Conservation (phyloP, 345 rosid species). For the Psidium guajava region DNA sequence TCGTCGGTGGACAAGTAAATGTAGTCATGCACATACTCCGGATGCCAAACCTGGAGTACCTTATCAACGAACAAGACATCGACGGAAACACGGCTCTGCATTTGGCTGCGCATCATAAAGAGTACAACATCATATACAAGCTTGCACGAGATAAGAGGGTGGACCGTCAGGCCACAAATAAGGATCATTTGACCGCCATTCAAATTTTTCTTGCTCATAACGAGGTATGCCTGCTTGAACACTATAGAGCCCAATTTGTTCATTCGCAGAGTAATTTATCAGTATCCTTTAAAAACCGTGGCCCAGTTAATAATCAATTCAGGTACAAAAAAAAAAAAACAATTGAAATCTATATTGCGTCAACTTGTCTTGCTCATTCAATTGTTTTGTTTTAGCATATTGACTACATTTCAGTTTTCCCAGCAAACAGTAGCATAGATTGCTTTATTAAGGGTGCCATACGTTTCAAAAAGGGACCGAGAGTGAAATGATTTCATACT, state of each 20-base stretch:
- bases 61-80: neutral
- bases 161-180: no score
- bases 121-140: no score
- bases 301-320: neutral
- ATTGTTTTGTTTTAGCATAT: no score
- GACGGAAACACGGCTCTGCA: neutral
- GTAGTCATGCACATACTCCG: accelerated
- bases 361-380: neutral
- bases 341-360: no score
- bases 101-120: no score
- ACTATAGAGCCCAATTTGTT: neutral
- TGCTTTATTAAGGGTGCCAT: neutral
- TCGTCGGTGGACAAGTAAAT: neutral
- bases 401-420: neutral
- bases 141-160: no score
- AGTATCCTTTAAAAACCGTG: accelerated
- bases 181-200: no score
- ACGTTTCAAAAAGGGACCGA: neutral
- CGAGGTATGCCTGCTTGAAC: neutral
- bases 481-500: neutral
- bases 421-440: neutral
- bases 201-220: no score
- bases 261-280: neutral
- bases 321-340: neutral
- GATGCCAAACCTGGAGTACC: neutral